Conservation (phyloP, 306 rosid species). For the cucumber (Cucumis sativus) region DNA sequence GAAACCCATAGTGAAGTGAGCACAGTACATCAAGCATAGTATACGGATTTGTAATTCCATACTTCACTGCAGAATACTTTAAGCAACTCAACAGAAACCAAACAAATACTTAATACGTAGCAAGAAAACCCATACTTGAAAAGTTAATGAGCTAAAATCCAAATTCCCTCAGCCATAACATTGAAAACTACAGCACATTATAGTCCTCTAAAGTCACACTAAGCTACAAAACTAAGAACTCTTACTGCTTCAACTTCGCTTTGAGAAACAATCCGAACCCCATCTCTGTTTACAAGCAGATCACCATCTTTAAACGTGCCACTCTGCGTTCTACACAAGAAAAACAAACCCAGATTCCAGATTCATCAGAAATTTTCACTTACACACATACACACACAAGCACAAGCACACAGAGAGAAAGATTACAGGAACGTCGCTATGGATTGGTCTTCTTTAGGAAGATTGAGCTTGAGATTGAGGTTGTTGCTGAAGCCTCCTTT, state of each 20-base stretch:
- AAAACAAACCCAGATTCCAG: constrained; percentile 12
- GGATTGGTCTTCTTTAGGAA: constrained; percentile 60
- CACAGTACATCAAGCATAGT: neutral
- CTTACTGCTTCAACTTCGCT: constrained; percentile 74
- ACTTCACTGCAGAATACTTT: neutral
- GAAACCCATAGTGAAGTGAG: neutral
- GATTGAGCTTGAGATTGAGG: constrained; percentile 69
- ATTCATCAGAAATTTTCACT: constrained; percentile 13
- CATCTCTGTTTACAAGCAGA: constrained; percentile 87
- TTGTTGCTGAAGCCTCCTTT: constrained; percentile 43
- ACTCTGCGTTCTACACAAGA: constrained; percentile 62
- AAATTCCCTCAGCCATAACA: neutral
- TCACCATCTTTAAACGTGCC: constrained; percentile 92
- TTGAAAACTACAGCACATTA: neutral
- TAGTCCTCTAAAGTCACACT: neutral
- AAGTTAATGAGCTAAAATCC: neutral
- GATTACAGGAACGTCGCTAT: constrained; percentile 61
- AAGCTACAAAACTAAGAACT: neutral
- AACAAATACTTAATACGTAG: neutral
- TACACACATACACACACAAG: constrained; percentile 10
- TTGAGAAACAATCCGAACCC: constrained; percentile 77
- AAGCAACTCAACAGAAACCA: neutral
- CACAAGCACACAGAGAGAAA: constrained; percentile 1
- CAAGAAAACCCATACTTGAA: neutral
- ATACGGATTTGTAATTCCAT: neutral